phyloP scores from a whole-genome alignment of 495 filamentous ascomycete genomes.

The Penicillium crystallinum region DNA sequence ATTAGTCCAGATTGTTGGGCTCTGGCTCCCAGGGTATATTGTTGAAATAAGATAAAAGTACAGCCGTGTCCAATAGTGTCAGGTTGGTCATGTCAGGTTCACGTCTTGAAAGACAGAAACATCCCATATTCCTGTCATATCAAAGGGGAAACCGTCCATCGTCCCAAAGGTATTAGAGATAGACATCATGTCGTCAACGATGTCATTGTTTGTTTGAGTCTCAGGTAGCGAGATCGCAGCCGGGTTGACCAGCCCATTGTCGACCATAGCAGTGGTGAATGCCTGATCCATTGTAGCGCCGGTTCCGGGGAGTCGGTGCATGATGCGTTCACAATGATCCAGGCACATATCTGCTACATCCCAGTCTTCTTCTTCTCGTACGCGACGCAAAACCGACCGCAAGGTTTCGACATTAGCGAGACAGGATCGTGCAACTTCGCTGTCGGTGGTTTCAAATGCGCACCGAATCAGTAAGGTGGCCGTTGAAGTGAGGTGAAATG shows the following conservation, averaged over 20 bases:
- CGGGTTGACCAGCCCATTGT: conserved; percentile 38
- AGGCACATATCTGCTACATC: conserved; percentile 51
- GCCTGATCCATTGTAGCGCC: conserved; percentile 19
- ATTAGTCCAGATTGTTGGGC: conserved; percentile 1
- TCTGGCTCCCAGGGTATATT: conserved; percentile 22
- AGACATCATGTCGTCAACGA: conserved; percentile 49
- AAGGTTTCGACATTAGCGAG: conserved; percentile 41
- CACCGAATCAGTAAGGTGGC: conserved; percentile 46
- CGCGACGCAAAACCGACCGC: conserved; percentile 41
- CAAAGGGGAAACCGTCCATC: conserved; percentile 48
- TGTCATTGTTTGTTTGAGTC: conserved; percentile 47
- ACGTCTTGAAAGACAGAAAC: conserved; percentile 46
- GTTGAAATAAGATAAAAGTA: conserved; percentile 5
- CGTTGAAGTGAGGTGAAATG: conserved; percentile 46
- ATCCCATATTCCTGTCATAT: conserved; percentile 50
- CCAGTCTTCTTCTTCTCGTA: conserved; percentile 50
- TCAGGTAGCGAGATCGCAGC: conserved; percentile 43
- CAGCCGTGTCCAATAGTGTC: background rate
- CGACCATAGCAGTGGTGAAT: conserved; percentile 12
- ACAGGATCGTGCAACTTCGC: conserved; percentile 36
- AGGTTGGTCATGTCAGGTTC: conserved; percentile 28
- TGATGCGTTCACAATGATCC: conserved; percentile 46
- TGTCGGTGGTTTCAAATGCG: conserved; percentile 42
- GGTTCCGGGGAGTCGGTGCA: conserved; percentile 37
- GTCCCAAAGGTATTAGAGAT: conserved; percentile 47